Base-by-base conservation (phyloP, 2,329 filamentous ascomycete species). In the Truncatella angustata region DNA sequence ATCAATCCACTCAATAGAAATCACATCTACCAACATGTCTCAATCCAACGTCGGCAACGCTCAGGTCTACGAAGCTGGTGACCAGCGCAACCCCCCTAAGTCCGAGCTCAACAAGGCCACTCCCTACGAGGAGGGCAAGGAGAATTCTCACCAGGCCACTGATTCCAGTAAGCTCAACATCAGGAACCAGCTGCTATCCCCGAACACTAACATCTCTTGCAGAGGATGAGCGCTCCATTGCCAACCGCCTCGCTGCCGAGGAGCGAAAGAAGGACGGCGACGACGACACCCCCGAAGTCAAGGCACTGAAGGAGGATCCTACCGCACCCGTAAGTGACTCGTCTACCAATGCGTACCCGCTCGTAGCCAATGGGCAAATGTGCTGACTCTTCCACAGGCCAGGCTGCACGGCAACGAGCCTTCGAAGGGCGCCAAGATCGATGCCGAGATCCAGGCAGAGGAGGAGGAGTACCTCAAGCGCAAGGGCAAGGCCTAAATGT, bases 171-270 rank as follows among this genome's bases (percentile, higher is more conserved):
- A 56, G 79, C 63, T 47, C 12, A 14, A n/a, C n/a, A n/a, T n/a
- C n/a, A n/a, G n/a, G n/a, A n/a, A n/a, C n/a, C n/a, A n/a, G n/a
- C n/a, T n/a, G n/a, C n/a, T n/a, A n/a, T n/a, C 11, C 7, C 42
- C 3, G 12, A 20, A 11, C 24, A 20, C 58, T 66, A 53, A 70
- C 53, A 20, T 28, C 2, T 21, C 5, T 50, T 49, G 50, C 57
- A 84, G 85, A 90, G 80, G 86, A 90, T 60, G 74, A 88, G 69
- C 79, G 86, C 64, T 77, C 84, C 39, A 88, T 90, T 49, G 82
- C 83, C 68, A 90, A 90, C 76, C 85, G 84, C 62, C 73, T 90
- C 24, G 86, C 77, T 21, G 80, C 81, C 16, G 86, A 86, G 63
- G 76, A 80, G 54, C 12, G 23, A 10, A 54, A 68, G 59, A 63